These are phyloP conservation scores for Colletotrichum melonis DNA, from an alignment of 2,329 filamentous ascomycete genomes.

Conservation along the genomic window DNA sequence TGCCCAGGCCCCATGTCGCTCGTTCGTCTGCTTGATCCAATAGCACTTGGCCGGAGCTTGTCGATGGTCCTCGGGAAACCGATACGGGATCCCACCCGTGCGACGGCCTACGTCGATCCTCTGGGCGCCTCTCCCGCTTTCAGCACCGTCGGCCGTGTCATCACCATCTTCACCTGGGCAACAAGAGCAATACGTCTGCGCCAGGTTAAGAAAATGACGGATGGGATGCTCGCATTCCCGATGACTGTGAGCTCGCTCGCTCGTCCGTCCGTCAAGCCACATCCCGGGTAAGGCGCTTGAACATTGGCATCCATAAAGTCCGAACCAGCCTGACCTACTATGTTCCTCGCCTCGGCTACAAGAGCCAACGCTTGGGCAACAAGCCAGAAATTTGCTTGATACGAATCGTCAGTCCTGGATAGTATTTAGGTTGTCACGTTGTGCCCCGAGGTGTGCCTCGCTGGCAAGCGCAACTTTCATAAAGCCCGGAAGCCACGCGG, in stretches of 20 bases:
- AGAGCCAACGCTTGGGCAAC: not conserved
- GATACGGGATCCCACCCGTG: not conserved
- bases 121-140: constrained; percentile 31
- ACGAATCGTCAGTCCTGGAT: not conserved
- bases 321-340: not conserved
- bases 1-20: not conserved
- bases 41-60: not conserved
- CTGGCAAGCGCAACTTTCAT: not conserved
- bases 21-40: constrained; percentile 1
- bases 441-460: not conserved
- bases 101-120: constrained; percentile 17
- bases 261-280: not conserved
- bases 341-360: not conserved
- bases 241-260: not conserved
- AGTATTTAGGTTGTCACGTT: not conserved
- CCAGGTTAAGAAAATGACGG: not conserved
- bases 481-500: not conserved
- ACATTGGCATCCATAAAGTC: not conserved
- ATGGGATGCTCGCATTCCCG: not conserved
- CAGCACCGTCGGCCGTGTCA: constrained; percentile 24
- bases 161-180: constrained; percentile 4
- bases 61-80: constrained; percentile 1
- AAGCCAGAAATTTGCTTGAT: not conserved
- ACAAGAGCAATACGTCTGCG: constrained; percentile 1
- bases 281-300: not conserved